Conservation (phyloP, 108 stramenopile genomes). For the Cyclotella choctawhatcheeana region DNA sequence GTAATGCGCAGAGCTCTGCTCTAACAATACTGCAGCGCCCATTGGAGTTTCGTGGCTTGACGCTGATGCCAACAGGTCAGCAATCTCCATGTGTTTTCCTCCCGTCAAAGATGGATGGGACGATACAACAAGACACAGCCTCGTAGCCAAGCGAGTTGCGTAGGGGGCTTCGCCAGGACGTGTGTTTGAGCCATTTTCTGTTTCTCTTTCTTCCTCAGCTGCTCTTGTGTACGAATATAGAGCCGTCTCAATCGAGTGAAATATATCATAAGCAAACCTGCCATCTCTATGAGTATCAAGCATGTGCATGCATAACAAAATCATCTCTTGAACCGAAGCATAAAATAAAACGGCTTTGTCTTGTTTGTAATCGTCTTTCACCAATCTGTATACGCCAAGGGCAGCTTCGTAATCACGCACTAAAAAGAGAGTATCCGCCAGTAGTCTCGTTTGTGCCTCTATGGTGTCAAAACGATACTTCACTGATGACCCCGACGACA, state of each 20-base stretch:
- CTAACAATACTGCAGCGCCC: slow-evolving; percentile 83
- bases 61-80: slow-evolving; percentile 83
- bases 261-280: slow-evolving; percentile 34
- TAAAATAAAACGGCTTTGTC: slow-evolving; percentile 78
- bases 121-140: slow-evolving; percentile 74
- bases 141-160: slow-evolving; percentile 76
- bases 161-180: slow-evolving; percentile 63
- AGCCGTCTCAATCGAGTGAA: slow-evolving; percentile 70
- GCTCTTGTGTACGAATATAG: slow-evolving; percentile 77
- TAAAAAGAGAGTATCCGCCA: slow-evolving; percentile 89
- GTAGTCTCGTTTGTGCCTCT: slow-evolving; percentile 84
- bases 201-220: slow-evolving; percentile 69
- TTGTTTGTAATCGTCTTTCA: slow-evolving; percentile 88
- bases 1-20: slow-evolving; percentile 83
- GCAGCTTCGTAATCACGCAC: slow-evolving; percentile 86
- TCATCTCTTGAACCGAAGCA: slow-evolving; percentile 86
- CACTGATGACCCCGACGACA: slow-evolving; percentile 14
- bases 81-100: slow-evolving; percentile 78
- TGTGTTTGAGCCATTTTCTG: slow-evolving; percentile 33
- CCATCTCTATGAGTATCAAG: slow-evolving; percentile 56
- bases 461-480: slow-evolving; percentile 80
- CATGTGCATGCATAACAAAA: slow-evolving; percentile 76
- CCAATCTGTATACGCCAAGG: slow-evolving; percentile 71
- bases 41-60: slow-evolving; percentile 85
- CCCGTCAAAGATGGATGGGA: slow-evolving; percentile 50